Conservation (phyloP, 176 grass and related monocot genomes). For the Carex pumila region DNA sequence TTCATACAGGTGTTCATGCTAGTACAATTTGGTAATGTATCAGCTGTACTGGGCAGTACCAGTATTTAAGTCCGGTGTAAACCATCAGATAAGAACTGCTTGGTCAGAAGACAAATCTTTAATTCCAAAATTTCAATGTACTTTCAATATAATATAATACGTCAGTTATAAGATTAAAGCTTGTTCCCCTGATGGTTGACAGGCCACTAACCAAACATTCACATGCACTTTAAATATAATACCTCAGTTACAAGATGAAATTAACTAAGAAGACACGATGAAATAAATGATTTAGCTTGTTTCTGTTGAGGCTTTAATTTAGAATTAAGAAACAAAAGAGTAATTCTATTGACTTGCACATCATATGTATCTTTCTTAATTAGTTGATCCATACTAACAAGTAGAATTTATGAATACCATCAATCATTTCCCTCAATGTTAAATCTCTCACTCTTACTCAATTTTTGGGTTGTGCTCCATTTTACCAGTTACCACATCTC, state of each 20-base stretch:
- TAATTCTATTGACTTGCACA: neutral
- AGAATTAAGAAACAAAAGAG: neutral
- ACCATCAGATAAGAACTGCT: too few species aligned
- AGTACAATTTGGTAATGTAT: constrained; percentile 7
- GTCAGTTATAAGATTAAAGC: neutral
- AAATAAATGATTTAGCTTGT: neutral
- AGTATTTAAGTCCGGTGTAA: too few species aligned
- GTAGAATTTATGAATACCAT: neutral
- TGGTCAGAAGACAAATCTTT: too few species aligned
- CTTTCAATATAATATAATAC: too few species aligned
- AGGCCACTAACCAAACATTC: too few species aligned
- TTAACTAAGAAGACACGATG: neutral
- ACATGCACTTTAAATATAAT: neutral
- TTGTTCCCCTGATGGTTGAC: neutral
- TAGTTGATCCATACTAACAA: neutral
- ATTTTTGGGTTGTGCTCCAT: constrained; percentile 37
- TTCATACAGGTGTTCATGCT: neutral
- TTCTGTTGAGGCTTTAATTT: neutral
- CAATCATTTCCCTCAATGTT: constrained; percentile 26
- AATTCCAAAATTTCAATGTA: too few species aligned
- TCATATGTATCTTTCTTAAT: neutral
- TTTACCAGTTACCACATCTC: constrained; percentile 26
- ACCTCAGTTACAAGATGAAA: neutral
- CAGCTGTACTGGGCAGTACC: constrained; percentile 2
- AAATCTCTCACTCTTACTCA: constrained; percentile 32